Conservation (phyloP, 352 stramenopile genomes). For the Phytophthora syringae region DNA sequence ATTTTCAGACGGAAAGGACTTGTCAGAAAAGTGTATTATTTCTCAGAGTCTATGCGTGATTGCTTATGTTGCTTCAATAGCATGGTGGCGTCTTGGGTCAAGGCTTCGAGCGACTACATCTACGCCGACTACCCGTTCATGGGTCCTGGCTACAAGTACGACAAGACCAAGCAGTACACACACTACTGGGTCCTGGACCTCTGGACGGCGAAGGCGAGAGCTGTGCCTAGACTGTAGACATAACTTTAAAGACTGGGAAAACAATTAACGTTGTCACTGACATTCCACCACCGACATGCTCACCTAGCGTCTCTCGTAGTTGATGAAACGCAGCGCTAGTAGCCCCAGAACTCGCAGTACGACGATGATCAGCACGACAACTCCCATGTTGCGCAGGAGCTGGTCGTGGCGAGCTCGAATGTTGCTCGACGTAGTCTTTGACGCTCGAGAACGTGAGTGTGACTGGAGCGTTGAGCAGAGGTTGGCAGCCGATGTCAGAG, state of each 20-base stretch:
- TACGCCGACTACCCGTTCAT: conserved; percentile 38
- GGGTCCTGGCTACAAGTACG: conserved; percentile 40
- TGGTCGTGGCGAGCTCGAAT: conserved; percentile 50
- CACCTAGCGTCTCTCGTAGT: conserved; percentile 52
- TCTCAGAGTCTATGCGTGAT: no score
- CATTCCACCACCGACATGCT: background rate
- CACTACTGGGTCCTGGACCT: conserved; percentile 47
- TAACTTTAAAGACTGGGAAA: background rate
- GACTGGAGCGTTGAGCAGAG: conserved; percentile 31
- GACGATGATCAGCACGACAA: conserved; percentile 46
- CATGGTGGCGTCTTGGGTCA: conserved; percentile 48
- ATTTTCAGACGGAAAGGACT: no score
- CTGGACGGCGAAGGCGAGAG: conserved; percentile 18
- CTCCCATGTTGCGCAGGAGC: conserved; percentile 41
- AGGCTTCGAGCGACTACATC: conserved; percentile 39
- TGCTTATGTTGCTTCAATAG: no score
- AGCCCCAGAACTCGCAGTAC: conserved; percentile 49
- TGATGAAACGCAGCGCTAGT: conserved; percentile 54
- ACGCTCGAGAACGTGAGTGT: conserved; percentile 38
- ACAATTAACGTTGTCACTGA: conserved; percentile 9
- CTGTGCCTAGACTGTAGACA: conserved; percentile 22
- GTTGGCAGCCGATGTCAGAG: conserved; percentile 2
- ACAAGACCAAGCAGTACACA: conserved; percentile 36
- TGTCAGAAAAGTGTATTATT: no score
- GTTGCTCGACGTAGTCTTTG: conserved; percentile 54